Evolutionary conservation across 805 yeast genomes (phyloP).

Genomic region (Ogataea pini): DNA sequence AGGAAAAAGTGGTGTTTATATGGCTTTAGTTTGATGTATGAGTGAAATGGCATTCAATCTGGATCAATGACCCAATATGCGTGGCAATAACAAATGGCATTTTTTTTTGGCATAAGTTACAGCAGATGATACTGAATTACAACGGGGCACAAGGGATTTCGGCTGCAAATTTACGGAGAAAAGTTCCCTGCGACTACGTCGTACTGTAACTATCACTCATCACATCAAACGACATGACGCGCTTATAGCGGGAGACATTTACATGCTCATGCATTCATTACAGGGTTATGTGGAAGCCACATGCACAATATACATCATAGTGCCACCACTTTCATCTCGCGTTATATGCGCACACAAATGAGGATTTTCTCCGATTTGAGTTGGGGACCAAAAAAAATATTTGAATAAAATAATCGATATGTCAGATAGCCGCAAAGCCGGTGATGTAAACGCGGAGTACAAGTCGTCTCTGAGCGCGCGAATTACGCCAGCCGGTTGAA

Average conservation of each 20-base stretch:
- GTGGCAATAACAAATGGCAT: background rate
- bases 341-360: background rate
- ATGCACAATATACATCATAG: background rate
- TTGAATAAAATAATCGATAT: background rate
- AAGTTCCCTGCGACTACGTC: conserved; percentile 1
- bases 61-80: conserved; percentile 2
- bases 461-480: background rate
- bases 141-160: background rate
- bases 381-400: background rate
- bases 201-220: conserved; percentile 1
- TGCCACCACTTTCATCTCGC: background rate
- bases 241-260: background rate
- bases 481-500: background rate
- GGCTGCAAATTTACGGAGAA: background rate
- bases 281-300: background rate
- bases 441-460: background rate
- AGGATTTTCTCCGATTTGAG: background rate
- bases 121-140: background rate
- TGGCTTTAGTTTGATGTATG: background rate
- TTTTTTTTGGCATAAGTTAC: background rate
- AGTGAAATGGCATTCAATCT: conserved; percentile 1
- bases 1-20: conserved; percentile 5
- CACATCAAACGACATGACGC: background rate
- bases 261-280: background rate
- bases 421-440: conserved; percentile 2